A percentile compares a stretch with the other conserved stretches of the same genome.
These are phyloP conservation scores for Phaseolus coccineus DNA, from an alignment of 331 rosid species.

Conservation along the genomic window DNA sequence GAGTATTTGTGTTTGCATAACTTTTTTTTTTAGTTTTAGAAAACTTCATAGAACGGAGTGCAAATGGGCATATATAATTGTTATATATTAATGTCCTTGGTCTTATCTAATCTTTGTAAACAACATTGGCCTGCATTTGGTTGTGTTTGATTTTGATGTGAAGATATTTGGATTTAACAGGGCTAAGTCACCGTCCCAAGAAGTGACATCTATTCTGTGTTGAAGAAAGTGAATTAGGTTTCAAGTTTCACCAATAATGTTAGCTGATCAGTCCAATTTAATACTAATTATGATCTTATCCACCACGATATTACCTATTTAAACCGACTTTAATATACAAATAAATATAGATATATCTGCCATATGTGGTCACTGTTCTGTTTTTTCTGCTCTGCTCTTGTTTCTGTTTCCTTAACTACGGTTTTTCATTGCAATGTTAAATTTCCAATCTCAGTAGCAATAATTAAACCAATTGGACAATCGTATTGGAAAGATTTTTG, in stretches of 20 bases:
- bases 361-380: slow-evolving; percentile 1
- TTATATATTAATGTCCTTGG: slow-evolving; percentile 23
- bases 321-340: not conserved
- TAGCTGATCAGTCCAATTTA: slow-evolving; percentile 38
- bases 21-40: too few species aligned
- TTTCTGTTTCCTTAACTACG: slow-evolving; percentile 17
- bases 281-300: slow-evolving; percentile 37
- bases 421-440: not conserved
- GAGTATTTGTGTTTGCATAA: too few species aligned
- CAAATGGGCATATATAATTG: not conserved
- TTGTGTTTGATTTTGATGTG: not conserved
- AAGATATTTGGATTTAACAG: not conserved
- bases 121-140: slow-evolving; percentile 27
- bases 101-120: slow-evolving; percentile 29
- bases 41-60: too few species aligned
- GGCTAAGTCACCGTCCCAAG: slow-evolving; percentile 19
- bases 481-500: too few species aligned
- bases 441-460: too few species aligned
- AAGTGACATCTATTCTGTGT: not conserved
- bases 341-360: not conserved
- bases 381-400: not conserved
- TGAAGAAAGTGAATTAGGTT: slow-evolving; percentile 7
- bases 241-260: slow-evolving; percentile 32
- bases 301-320: slow-evolving; percentile 19
- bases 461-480: too few species aligned